Evolutionary conservation across 148 eudicot species (phyloP).

Genomic region (Oxyria digyna): DNA sequence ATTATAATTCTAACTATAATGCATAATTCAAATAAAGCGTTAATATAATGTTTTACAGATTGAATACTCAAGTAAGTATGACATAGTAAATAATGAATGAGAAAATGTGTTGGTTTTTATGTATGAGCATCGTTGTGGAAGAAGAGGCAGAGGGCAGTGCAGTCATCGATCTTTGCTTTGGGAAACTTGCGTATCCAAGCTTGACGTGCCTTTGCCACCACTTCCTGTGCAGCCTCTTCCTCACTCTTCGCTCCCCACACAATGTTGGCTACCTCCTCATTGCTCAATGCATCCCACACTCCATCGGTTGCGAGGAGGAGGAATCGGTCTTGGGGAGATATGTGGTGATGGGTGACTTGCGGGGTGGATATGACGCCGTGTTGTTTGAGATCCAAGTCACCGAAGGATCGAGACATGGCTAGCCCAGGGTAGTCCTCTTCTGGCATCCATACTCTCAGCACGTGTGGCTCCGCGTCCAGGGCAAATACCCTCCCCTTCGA

Average conservation of each 20-base stretch:
- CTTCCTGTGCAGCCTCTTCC: conserved; percentile 48
- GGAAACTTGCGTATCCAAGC: conserved; percentile 57
- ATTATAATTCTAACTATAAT: too few relatives aligned
- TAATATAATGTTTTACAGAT: too few relatives aligned
- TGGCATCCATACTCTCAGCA: conserved; percentile 71
- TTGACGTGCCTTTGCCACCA: conserved; percentile 35
- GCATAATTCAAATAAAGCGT: too few relatives aligned
- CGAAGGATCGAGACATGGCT: conserved; percentile 81
- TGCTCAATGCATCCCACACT: conserved; percentile 86
- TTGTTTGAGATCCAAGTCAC: conserved; percentile 54
- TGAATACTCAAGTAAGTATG: too few relatives aligned
- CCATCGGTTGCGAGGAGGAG: conserved; percentile 70
- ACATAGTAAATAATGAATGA: too few relatives aligned
- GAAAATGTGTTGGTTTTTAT: too few relatives aligned
- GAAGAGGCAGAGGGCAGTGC: conserved; percentile 62
- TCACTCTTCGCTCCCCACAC: conserved; percentile 34
- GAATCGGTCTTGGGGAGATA: conserved; percentile 46
- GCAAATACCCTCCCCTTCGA: conserved; percentile 56
- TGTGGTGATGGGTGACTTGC: conserved; percentile 31
- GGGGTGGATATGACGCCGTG: conserved; percentile 60
- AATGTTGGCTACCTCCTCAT: conserved; percentile 36
- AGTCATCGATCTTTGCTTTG: conserved; percentile 48
- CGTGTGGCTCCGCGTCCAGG: conserved; percentile 44
- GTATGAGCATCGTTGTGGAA: too few relatives aligned
- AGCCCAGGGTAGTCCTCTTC: conserved; percentile 54